phyloP scores from a whole-genome alignment of 2,329 filamentous ascomycete species.

The Fusarium sp. region DNA sequence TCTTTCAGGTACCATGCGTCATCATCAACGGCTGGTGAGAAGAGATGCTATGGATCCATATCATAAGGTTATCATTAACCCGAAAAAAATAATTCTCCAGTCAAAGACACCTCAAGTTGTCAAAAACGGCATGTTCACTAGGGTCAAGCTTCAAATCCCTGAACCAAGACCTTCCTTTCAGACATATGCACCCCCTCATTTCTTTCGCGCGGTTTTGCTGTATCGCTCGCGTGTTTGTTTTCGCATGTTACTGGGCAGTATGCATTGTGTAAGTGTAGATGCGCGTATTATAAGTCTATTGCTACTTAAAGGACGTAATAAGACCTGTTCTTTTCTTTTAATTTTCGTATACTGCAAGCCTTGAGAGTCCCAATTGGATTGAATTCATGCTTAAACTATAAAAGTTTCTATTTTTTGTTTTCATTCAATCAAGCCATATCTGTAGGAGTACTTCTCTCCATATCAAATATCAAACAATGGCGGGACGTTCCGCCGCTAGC shows the following conservation, averaged over 20 bases:
- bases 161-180: background rate
- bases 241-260: conserved; percentile 7
- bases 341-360: background rate
- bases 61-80: background rate
- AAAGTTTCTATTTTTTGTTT: background rate
- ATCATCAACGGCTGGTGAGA: conserved; percentile 15
- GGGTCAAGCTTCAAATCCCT: background rate
- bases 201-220: conserved; percentile 25
- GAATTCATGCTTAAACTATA: background rate
- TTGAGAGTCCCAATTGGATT: background rate
- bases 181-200: conserved; percentile 4
- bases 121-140: background rate
- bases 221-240: conserved; percentile 30
- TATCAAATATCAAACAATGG: conserved; percentile 6
- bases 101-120: background rate
- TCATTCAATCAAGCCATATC: background rate
- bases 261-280: conserved; percentile 2
- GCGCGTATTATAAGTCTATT: background rate
- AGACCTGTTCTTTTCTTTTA: background rate
- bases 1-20: conserved; percentile 22
- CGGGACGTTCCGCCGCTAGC: conserved; percentile 44
- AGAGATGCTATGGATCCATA: background rate
- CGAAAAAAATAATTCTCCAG: background rate
- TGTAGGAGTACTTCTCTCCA: background rate
- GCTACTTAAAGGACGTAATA: background rate